Conservation (phyloP, 2,329 filamentous ascomycete genomes). For the Pseudogymnoascus sp. region DNA sequence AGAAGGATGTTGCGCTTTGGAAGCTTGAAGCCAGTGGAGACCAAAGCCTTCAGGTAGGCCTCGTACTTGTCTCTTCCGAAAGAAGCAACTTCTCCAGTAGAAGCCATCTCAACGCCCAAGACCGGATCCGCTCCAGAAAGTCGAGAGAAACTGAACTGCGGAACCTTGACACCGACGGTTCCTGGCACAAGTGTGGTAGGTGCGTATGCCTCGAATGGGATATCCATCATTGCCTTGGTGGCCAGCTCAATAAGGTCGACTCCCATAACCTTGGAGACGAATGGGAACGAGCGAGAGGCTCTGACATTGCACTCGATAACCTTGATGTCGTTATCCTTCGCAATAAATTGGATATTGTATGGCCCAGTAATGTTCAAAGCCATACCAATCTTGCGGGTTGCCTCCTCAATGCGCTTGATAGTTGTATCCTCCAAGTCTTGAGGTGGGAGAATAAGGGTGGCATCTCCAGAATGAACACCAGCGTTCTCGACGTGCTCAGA, state of each 20-base stretch:
- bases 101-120: constrained; percentile 97
- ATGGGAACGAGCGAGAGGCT: constrained; percentile 92
- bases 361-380: constrained; percentile 94
- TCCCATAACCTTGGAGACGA: constrained; percentile 97
- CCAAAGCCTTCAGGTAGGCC: constrained; percentile 90
- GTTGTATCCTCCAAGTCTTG: constrained; percentile 89
- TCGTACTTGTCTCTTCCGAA: constrained; percentile 96
- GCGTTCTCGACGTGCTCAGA: constrained; percentile 99
- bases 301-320: constrained; percentile 99
- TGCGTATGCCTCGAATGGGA: constrained; percentile 78
- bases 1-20: constrained; percentile 92
- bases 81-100: constrained; percentile 94
- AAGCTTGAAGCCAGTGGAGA: constrained; percentile 93
- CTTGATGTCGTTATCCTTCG: constrained; percentile 99
- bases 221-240: constrained; percentile 88
- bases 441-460: constrained; percentile 87
- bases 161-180: constrained; percentile 94
- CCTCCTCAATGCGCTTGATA: constrained; percentile 84
- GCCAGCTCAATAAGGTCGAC: constrained; percentile 98
- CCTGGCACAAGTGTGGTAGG: constrained; percentile 65
- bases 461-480: constrained; percentile 96
- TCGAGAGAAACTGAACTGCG: constrained; percentile 97
- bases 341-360: constrained; percentile 99
- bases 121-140: constrained; percentile 94
- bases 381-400: constrained; percentile 87